phyloP scores from a whole-genome alignment of 352 stramenopile genomes.

The Phytopythium helicoides region DNA sequence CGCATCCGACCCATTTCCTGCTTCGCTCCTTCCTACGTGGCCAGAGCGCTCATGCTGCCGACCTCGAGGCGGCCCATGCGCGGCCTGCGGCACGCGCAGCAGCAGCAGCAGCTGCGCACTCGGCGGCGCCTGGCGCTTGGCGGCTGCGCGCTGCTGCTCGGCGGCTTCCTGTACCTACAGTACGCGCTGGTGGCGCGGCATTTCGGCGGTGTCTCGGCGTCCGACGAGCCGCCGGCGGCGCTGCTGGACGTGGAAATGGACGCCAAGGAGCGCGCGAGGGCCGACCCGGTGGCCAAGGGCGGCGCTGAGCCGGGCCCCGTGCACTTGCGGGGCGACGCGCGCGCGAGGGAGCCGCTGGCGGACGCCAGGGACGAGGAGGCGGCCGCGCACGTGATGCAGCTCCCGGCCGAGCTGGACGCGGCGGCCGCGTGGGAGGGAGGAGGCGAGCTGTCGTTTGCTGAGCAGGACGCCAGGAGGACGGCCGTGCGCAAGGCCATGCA shows the following conservation, averaged over 20 bases:
- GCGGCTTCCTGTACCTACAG: constrained; percentile 51
- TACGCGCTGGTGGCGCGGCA: constrained; percentile 45
- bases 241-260: constrained; percentile 9
- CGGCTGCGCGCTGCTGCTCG: constrained; percentile 15
- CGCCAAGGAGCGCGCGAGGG: too few species aligned
- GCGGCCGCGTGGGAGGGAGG: neutral
- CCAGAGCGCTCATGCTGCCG: too few species aligned
- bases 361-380: neutral
- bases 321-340: constrained; percentile 5
- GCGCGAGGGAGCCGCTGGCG: too few species aligned
- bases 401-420: neutral
- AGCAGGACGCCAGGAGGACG: constrained; percentile 41
- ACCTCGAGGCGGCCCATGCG: constrained; percentile 14
- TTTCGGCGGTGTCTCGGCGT: constrained; percentile 14
- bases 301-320: constrained; percentile 5
- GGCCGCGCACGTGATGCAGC: constrained; percentile 4
- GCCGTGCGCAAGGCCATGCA: constrained; percentile 67
- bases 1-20: too few species aligned
- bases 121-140: constrained; percentile 13
- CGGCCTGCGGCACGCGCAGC: constrained; percentile 13
- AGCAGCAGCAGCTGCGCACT: constrained; percentile 25
- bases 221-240: constrained; percentile 16
- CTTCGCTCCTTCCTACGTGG: too few species aligned
- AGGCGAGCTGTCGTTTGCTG: constrained; percentile 1
- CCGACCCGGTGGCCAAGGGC: neutral